A percentile compares a stretch with the other conserved stretches of the same genome.
Conservation (phyloP, 78 protist species). For the Trichosphaerium sp. region DNA sequence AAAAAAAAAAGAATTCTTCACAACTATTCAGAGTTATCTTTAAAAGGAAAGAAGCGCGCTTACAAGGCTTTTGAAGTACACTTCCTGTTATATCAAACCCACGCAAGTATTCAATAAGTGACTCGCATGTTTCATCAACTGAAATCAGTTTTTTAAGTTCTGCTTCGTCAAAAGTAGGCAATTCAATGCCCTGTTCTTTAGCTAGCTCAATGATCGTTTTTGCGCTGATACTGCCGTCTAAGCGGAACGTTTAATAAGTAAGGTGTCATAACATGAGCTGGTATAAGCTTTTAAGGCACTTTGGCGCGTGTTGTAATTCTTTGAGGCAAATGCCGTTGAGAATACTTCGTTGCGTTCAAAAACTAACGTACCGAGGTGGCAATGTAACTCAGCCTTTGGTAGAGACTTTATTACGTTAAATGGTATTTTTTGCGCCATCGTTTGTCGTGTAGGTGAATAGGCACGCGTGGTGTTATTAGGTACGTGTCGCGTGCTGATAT, state of each 20-base stretch:
- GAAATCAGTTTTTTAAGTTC: background rate
- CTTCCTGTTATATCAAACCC: background rate
- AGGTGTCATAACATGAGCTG: background rate
- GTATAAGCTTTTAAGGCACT: background rate
- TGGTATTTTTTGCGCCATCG: background rate
- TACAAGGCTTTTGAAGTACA: background rate
- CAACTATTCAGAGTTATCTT: no score
- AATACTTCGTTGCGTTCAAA: no score
- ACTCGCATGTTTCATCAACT: background rate
- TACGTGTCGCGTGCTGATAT: no score
- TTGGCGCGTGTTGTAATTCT: no score
- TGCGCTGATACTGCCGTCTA: background rate
- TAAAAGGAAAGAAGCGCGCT: background rate
- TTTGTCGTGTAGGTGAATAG: no score
- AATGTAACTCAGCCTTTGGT: constrained; percentile 3
- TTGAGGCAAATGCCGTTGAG: no score
- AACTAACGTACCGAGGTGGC: constrained; percentile 1
- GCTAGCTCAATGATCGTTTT: background rate
- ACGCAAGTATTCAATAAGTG: constrained; percentile 1
- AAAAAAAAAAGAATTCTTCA: no score
- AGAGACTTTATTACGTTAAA: background rate
- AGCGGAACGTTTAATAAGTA: background rate
- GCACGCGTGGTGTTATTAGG: no score
- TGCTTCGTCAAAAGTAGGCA: background rate
- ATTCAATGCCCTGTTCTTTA: background rate